Base-by-base conservation (phyloP, 345 rosid genomes). In the Cardiospermum halicacabum region DNA sequence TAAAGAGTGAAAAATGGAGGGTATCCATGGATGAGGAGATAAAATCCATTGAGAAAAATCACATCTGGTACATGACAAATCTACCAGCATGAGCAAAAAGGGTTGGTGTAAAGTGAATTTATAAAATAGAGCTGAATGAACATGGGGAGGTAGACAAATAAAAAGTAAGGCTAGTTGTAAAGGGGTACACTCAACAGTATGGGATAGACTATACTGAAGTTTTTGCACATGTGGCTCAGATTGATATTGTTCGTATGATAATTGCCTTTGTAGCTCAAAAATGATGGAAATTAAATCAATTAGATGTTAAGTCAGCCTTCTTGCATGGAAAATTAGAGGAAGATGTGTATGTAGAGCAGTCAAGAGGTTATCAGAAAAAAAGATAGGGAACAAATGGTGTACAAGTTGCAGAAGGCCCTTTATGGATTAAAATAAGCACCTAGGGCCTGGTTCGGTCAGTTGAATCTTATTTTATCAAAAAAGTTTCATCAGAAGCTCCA, bases 391-490 rank as follows among this genome's bases (percentile, higher is more conserved):
- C 3, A 57, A 2, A 34, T 31, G 12, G 13, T 57, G 0, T 57
- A 57, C 12, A 57, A 31, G 11, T 7, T 57, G 2, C 22, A n/a
- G n/a, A n/a, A n/a, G n/a, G n/a, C n/a, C n/a, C n/a, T n/a, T n/a
- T n/a, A n/a, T n/a, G n/a, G n/a, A 57, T 39, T 32, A 16, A 57
- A 57, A 16, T 43, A 57, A 18, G 42, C 61, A 9, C 61, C 27
- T 0, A 2, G 42, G 19, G 25, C 25, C 10, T 57, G 61, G 24
- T 56, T 15, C 16, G 32, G 39, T 6, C 2, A 0, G 32, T 56
- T 56, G 60, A 56, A n/a, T 0, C 39, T 0, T 5, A 56, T 1
- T 31, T 56, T 7, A 1, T 12, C 18, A 30, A 3, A 13, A 56
- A 11, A 42, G 42, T 0, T 56, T 31, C 9, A 3, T 13, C 4